Evolutionary conservation across 352 stramenopile genomes (phyloP), one percentile per base, ranked within the genome.

Genomic region (Phytophthora meadii): DNA sequence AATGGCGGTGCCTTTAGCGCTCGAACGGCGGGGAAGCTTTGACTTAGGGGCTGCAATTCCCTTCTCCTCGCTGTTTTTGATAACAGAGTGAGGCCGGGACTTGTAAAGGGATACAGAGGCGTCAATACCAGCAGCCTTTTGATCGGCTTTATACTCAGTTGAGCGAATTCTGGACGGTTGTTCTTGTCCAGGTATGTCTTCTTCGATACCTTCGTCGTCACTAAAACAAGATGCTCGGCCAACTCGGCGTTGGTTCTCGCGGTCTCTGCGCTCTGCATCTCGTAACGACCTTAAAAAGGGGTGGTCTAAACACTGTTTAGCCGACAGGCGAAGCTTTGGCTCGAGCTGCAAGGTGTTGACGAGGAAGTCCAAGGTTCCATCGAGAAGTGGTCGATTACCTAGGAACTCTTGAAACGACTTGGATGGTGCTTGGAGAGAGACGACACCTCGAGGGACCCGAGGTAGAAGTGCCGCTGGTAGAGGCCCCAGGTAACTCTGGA

Each of bases 201-300:
- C 87, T 52, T 94, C 84, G 27, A 94, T 94, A 32, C 84, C 83
- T 49, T 93, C 87, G 28, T 89, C 82, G 6, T 72, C 66, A 34
- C 65, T 62, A 24, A 61, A 17, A 1, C 65, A 58, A 48, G 36
- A 44, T 36, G 42, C 17, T 25, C 28, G 37, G 22, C 62, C 45
- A 11, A 40, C 58, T 27, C 54, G 66, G 9, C 45, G 54, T 37
- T 54, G 32, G 17, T 81, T 77, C 67, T 90, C 77, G n/a, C 68
- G 57, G 48, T 89, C 74, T 59, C 61, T 74, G 14, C 79, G 57
- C 34, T 92, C 82, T 0, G 70, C 81, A 19, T 92, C 80, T 2
- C 70, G 67, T n/a, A 93, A 57, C 17, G 74, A 48, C 5, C 68
- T 64, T 19, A 94, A 62, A 54, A 93, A 90, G 6, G 74, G 74